Base-by-base conservation (phyloP, 192 early-diverging fungal genomes). In the Geosiphon pyriformis region DNA sequence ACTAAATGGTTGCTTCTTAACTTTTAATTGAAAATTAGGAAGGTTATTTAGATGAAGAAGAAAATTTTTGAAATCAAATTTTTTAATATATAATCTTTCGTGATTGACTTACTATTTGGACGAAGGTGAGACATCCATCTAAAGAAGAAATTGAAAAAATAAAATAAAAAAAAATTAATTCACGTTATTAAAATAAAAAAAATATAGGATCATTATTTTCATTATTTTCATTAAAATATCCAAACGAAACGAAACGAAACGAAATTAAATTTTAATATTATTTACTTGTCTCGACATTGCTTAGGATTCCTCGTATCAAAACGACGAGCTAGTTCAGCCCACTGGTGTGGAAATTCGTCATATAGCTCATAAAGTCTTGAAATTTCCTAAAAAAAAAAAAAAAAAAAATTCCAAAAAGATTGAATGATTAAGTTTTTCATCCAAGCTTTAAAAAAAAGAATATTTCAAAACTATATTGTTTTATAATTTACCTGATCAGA, bases 271-370 rank as follows among this genome's bases (percentile, higher is more conserved):
- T 54, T 54, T 12, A 26, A 12, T 12, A 54, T 12, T 20, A 54
- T 23, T 55, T 55, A 55, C 53, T 29, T 55, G 22, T 55, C 53
- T 23, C 53, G 12, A 23, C 53, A 55, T 23, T 55, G 53, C 53
- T 55, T 55, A 1, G 53, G 37, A 42, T 42, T 42, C 15, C 37
- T 42, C 7, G 37, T 42, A 15, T 42, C 37, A 42, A 42, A 42
- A 10, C 37, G 37, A 10, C 37, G 37, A 42, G 37, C 37, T 10
- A 42, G 37, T 42, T 42, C 37, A 6, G 37, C 37, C 37, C 37
- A 42, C 15, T 42, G 37, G 37, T 42, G 37, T 6, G 37, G 37
- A 15, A 42, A 42, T 42, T 42, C 15, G 15, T 42, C 15, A 15
- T 42, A 42, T 42, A 42, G 37, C 37, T 42, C 37, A 42, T 15